Evolutionary conservation across 2,329 filamentous ascomycete genomes (phyloP).

Genomic region (Paraphoma chrysanthemicola): DNA sequence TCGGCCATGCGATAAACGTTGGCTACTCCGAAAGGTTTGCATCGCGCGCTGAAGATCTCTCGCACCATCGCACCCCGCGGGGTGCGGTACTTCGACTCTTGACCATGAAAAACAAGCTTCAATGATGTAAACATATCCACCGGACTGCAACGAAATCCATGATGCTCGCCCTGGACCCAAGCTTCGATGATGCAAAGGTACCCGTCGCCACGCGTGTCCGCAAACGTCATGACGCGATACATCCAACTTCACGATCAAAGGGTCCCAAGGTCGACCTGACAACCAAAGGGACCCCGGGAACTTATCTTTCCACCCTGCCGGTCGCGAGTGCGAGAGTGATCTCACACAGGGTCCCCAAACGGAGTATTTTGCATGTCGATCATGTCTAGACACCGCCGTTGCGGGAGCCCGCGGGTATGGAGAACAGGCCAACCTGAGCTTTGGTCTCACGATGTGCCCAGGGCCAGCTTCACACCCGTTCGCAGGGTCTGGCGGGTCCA

Average conservation of each 20-base stretch:
- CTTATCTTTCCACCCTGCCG: not conserved
- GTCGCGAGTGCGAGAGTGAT: not conserved
- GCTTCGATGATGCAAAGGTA: slow-evolving; percentile 1
- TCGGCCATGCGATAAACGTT: not conserved
- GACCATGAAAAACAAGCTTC: not conserved
- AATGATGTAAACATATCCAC: not conserved
- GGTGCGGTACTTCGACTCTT: not conserved
- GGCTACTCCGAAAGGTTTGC: not conserved
- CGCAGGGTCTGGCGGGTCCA: not conserved
- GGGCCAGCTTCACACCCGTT: not conserved
- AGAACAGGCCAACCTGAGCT: not conserved
- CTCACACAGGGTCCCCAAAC: not conserved
- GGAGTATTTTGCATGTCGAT: slow-evolving; percentile 4
- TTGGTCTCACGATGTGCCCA: not conserved
- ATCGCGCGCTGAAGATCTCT: not conserved
- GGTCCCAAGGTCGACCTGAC: not conserved
- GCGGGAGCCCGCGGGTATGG: not conserved
- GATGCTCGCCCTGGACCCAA: not conserved
- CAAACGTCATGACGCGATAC: not conserved
- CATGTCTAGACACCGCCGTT: slow-evolving; percentile 1
- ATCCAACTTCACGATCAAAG: not conserved
- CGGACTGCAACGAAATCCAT: not conserved
- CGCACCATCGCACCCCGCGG: not conserved
- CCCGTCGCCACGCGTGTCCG: not conserved
- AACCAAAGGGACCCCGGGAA: not conserved